A percentile compares a stretch with the other conserved stretches of the same genome.
Evolutionary conservation across 768 basidiomycete genomes (phyloP).

Genomic region (Mrakia hoshinonis): DNA sequence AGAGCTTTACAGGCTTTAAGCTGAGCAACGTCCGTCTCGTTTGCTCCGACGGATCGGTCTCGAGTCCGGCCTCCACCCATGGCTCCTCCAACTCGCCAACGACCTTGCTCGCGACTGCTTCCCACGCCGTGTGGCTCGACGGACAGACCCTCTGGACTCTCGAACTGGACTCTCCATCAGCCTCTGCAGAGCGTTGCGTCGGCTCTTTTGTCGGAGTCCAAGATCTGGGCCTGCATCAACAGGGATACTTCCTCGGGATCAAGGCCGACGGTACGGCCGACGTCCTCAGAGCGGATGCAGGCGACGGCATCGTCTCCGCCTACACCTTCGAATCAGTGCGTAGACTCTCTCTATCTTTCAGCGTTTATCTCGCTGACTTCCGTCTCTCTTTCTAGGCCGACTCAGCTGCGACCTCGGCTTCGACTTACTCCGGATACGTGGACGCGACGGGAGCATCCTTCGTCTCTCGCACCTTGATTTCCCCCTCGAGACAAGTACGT

Average conservation of each 20-base stretch:
- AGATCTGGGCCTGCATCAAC: conserved; percentile 53
- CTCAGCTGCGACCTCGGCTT: conserved; percentile 44
- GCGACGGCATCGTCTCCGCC: neutral
- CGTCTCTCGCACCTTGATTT: conserved; percentile 62
- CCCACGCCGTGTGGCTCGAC: conserved; percentile 48
- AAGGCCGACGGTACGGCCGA: conserved; percentile 46
- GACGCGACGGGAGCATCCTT: conserved; percentile 50
- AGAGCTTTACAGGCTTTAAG: conserved; percentile 51
- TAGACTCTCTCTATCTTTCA: neutral
- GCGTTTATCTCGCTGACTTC: conserved; percentile 35
- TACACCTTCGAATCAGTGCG: neutral
- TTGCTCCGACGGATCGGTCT: conserved; percentile 1
- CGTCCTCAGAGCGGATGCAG: neutral
- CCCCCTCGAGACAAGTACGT: conserved; percentile 50
- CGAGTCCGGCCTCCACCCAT: conserved; percentile 42
- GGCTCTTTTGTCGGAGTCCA: conserved; percentile 40
- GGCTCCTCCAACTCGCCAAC: conserved; percentile 47
- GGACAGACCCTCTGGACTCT: conserved; percentile 38
- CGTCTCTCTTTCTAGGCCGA: conserved; percentile 42
- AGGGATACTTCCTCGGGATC: conserved; percentile 57
- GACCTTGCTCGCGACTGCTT: conserved; percentile 45
- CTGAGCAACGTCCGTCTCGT: conserved; percentile 60
- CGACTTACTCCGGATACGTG: conserved; percentile 54
- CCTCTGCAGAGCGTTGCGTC: neutral
- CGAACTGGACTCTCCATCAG: conserved; percentile 20